Evolutionary conservation across 2,329 filamentous ascomycete species (phyloP).

Genomic region (Atkinsonella texensis): DNA sequence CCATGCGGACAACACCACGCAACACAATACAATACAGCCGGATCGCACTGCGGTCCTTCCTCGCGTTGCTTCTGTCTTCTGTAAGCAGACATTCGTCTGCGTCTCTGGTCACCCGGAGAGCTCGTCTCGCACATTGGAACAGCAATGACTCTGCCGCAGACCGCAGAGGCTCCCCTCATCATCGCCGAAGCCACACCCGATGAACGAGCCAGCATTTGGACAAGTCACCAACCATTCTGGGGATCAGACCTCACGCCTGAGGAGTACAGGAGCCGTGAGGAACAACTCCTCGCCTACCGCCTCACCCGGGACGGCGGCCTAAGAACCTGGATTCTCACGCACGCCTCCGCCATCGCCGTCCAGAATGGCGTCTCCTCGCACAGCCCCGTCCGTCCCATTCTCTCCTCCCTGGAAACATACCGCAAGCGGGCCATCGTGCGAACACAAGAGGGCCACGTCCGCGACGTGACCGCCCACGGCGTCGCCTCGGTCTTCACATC

Average conservation of each 20-base stretch:
- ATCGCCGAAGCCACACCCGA: constrained; percentile 44
- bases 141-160: background rate
- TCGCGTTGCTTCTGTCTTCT: too few relatives aligned
- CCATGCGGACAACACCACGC: too few relatives aligned
- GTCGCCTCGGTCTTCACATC: constrained; percentile 72
- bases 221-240: constrained; percentile 45
- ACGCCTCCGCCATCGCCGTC: background rate
- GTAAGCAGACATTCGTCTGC: too few relatives aligned
- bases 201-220: constrained; percentile 45
- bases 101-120: too few relatives aligned
- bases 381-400: constrained; percentile 34
- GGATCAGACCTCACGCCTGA: constrained; percentile 40
- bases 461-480: constrained; percentile 55
- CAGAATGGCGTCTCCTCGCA: constrained; percentile 15
- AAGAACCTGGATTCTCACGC: constrained; percentile 51
- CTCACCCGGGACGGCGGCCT: constrained; percentile 47
- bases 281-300: constrained; percentile 43
- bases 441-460: constrained; percentile 19
- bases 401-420: constrained; percentile 53
- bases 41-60: too few relatives aligned
- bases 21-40: too few relatives aligned
- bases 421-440: constrained; percentile 44
- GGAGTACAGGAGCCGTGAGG: constrained; percentile 48
- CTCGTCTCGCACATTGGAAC: background rate
- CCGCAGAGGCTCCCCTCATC: constrained; percentile 8